Conservation (phyloP, 768 basidiomycete genomes). For the Clitopilus passeckerianus region DNA sequence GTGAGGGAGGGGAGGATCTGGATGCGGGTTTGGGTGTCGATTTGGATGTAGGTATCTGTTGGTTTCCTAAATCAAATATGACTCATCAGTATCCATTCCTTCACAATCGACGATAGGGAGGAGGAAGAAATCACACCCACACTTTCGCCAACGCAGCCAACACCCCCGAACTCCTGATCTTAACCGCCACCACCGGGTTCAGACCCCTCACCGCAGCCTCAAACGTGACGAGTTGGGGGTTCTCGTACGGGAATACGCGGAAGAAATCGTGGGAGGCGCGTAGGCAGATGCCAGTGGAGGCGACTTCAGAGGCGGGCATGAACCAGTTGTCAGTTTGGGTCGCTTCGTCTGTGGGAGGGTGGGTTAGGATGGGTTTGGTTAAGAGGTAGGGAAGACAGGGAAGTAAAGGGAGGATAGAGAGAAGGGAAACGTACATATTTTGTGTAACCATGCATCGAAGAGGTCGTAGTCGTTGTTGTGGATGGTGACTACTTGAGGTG, state of each 20-base stretch:
- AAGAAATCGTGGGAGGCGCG: conserved; percentile 58
- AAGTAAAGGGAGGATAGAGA: not conserved
- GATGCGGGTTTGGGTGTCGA: conserved; percentile 80
- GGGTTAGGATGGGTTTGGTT: no score
- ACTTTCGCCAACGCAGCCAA: conserved; percentile 68
- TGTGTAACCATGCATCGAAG: conserved; percentile 75
- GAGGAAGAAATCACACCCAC: conserved; percentile 30
- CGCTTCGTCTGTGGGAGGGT: conserved; percentile 41
- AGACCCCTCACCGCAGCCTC: conserved; percentile 71
- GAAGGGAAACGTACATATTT: conserved; percentile 47
- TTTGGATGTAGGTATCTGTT: conserved; percentile 51
- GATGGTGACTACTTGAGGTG: conserved; percentile 27
- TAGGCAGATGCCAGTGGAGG: conserved; percentile 70
- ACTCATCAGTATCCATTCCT: not conserved
- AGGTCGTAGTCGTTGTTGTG: conserved; percentile 70
- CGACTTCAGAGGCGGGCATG: conserved; percentile 67
- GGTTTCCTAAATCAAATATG: conserved; percentile 34
- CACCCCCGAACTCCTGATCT: conserved; percentile 70
- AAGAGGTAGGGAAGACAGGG: no score
- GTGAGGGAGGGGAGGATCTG: conserved; percentile 72
- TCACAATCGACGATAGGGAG: not conserved
- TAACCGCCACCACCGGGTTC: conserved; percentile 83
- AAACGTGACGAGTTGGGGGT: conserved; percentile 66
- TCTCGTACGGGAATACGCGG: conserved; percentile 86
- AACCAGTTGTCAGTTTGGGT: conserved; percentile 75